Conservation (phyloP, 2,329 filamentous ascomycete genomes). For the Claviceps arundinis region DNA sequence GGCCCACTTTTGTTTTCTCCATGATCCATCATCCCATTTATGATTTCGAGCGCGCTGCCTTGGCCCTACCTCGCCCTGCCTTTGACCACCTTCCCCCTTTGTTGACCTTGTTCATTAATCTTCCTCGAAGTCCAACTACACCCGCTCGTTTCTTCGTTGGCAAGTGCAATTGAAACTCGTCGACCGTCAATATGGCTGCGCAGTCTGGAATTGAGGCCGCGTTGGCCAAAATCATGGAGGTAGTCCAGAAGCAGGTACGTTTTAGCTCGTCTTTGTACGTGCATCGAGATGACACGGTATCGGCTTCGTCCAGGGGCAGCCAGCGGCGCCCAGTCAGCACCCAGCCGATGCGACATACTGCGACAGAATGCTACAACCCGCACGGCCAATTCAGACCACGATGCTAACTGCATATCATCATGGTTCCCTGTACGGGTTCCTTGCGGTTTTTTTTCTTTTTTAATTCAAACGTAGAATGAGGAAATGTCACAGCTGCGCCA, state of each 20-base stretch:
- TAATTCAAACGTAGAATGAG: conserved; percentile 7
- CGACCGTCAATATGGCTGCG: conserved; percentile 5
- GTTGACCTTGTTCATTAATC: conserved; percentile 1
- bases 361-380: not conserved
- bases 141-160: not conserved
- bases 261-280: not conserved
- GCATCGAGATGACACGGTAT: conserved; percentile 3
- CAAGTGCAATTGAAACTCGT: not conserved
- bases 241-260: conserved; percentile 12
- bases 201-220: conserved; percentile 9
- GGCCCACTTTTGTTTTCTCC: conserved; percentile 4
- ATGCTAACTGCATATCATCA: not conserved
- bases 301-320: not conserved
- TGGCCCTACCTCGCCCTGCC: not conserved
- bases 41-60: no score
- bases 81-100: not conserved
- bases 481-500: conserved; percentile 12
- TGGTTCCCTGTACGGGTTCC: not conserved
- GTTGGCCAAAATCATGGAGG: conserved; percentile 11
- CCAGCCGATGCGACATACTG: not conserved
- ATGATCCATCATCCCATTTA: not conserved
- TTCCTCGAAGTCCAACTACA: not conserved
- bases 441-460: not conserved
- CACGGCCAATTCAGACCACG: not conserved
- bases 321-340: not conserved